phyloP scores from a whole-genome alignment of 805 yeast species.

The Candida nitratophila region DNA sequence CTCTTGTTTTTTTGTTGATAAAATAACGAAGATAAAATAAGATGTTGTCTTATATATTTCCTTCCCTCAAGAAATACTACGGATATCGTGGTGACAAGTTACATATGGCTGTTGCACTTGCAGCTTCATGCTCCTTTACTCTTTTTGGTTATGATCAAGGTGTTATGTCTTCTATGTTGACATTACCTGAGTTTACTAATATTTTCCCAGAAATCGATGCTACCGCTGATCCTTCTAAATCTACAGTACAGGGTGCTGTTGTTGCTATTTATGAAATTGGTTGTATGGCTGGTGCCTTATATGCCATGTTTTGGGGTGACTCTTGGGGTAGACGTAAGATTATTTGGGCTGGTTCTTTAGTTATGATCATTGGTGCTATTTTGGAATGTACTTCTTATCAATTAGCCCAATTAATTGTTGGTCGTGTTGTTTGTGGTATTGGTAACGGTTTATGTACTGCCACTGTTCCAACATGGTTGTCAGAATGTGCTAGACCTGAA shows the following conservation, averaged over 20 bases:
- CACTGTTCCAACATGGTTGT: constrained; percentile 66
- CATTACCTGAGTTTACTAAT: constrained; percentile 50
- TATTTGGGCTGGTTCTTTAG: constrained; percentile 43
- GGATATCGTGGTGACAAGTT: constrained; percentile 2
- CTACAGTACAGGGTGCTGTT: constrained; percentile 37
- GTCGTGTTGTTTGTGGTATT: constrained; percentile 60
- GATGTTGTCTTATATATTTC: neutral
- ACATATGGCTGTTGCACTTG: neutral
- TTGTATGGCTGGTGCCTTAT: constrained; percentile 37
- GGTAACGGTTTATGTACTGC: constrained; percentile 70
- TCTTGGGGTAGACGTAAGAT: constrained; percentile 48
- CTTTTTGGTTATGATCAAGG: constrained; percentile 71
- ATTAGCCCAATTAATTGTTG: constrained; percentile 45
- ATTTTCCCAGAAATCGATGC: constrained; percentile 41
- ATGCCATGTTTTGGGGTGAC: constrained; percentile 39
- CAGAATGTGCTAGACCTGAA: constrained; percentile 59
- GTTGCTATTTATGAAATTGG: constrained; percentile 43
- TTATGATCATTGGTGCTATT: constrained; percentile 60
- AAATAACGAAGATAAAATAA: neutral
- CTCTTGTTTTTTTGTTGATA: neutral
- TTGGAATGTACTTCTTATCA: constrained; percentile 41
- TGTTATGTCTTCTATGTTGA: constrained; percentile 51
- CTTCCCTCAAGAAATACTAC: neutral
- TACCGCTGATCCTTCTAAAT: constrained; percentile 11
- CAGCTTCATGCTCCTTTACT: neutral